A percentile compares a stretch with the other conserved stretches of the same genome.
These are phyloP conservation scores for Breynia disticha DNA, from an alignment of 441 rosid genomes.

Conservation along the genomic window DNA sequence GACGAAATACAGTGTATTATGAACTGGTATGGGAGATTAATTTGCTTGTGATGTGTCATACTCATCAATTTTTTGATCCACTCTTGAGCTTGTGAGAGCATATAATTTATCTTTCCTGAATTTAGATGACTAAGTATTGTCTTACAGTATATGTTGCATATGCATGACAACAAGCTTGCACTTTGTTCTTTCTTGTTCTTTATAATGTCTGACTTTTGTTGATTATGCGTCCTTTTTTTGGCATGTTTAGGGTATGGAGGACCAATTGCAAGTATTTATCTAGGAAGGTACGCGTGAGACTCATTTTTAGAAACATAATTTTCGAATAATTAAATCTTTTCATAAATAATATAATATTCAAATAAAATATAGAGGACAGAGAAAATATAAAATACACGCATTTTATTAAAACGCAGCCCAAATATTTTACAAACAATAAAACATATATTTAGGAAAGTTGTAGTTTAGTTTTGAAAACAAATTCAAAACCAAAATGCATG, in stretches of 20 bases:
- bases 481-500: too few species aligned
- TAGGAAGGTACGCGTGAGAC: slow-evolving; percentile 69
- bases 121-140: too few species aligned
- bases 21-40: slow-evolving; percentile 97
- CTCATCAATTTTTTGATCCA: slow-evolving; percentile 92
- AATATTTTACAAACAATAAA: too few species aligned
- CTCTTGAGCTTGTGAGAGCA: slow-evolving; percentile 81
- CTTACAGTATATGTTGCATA: too few species aligned
- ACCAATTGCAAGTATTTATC: slow-evolving; percentile 55
- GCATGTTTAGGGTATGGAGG: slow-evolving; percentile 90
- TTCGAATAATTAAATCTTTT: too few species aligned
- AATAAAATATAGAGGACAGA: too few species aligned
- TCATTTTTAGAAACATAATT: too few species aligned
- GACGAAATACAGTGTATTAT: slow-evolving; percentile 59
- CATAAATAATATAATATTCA: too few species aligned
- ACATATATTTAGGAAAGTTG: too few species aligned
- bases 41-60: slow-evolving; percentile 97
- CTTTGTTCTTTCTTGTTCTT: background rate
- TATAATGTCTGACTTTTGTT: slow-evolving; percentile 6
- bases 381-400: too few species aligned
- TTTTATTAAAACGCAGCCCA: too few species aligned
- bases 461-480: too few species aligned
- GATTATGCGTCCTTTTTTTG: slow-evolving; percentile 62
- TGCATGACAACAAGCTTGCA: background rate
- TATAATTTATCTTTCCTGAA: slow-evolving; percentile 1